Evolutionary conservation across 1,284 basidiomycete species (phyloP).

Genomic region (Neotropicomus parvogracilis): DNA sequence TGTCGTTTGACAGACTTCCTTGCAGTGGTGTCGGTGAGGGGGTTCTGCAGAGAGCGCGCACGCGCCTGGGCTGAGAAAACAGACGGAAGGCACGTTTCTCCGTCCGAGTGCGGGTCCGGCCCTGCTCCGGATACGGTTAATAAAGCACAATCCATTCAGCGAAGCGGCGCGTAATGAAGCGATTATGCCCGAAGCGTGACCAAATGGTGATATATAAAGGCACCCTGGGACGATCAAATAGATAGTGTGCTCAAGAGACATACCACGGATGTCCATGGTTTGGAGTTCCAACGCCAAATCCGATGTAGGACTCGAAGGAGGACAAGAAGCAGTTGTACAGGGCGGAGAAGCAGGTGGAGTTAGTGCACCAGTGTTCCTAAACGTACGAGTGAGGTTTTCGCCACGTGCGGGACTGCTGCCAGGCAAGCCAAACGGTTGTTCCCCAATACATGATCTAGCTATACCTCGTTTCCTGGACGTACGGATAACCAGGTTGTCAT

Average conservation of each 20-base stretch:
- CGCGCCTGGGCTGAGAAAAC: constrained; percentile 5
- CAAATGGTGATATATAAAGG: not conserved
- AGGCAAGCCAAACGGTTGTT: constrained; percentile 7
- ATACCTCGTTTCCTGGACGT: not conserved
- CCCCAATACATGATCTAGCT: constrained; percentile 9
- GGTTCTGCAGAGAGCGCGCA: constrained; percentile 14
- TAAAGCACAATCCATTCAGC: not conserved
- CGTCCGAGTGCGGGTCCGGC: constrained; percentile 9
- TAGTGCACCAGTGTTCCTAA: not conserved
- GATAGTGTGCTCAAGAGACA: constrained; percentile 12
- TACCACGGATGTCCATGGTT: constrained; percentile 30
- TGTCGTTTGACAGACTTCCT: constrained; percentile 12
- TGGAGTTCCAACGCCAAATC: constrained; percentile 21
- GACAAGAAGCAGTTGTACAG: not conserved
- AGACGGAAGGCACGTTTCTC: constrained; percentile 1
- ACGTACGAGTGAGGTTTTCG: not conserved
- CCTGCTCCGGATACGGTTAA: constrained; percentile 18
- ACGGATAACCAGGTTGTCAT: not conserved
- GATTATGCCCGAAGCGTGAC: not conserved
- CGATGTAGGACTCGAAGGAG: constrained; percentile 18
- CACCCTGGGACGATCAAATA: constrained; percentile 1
- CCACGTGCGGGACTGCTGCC: constrained; percentile 18
- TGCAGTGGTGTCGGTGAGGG: not conserved
- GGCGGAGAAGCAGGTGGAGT: constrained; percentile 4
- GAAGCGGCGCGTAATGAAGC: not conserved